These are phyloP conservation scores for Funneliformis geosporum DNA, from an alignment of 192 early-diverging fungal genomes.

Conservation along the genomic window DNA sequence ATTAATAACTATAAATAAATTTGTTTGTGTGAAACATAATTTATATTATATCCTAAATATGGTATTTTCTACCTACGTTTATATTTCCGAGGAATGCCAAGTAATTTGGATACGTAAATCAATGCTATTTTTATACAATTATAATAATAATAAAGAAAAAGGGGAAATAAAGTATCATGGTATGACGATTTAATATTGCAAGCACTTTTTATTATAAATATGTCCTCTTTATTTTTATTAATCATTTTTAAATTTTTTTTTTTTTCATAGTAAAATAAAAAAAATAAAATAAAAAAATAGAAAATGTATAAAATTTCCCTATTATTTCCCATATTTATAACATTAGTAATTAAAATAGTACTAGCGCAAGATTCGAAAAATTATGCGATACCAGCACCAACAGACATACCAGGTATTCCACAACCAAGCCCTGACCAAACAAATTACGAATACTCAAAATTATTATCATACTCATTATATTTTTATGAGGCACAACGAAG, in stretches of 20 bases:
- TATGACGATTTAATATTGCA: too few relatives aligned
- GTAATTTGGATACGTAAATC: too few relatives aligned
- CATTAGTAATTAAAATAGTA: background rate
- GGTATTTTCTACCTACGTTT: too few relatives aligned
- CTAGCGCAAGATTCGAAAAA: background rate
- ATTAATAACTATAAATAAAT: too few relatives aligned
- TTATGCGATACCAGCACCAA: background rate
- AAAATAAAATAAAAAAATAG: background rate
- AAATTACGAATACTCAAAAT: slow-evolving; percentile 9
- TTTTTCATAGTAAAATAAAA: too few relatives aligned
- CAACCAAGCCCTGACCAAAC: background rate
- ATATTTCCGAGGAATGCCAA: too few relatives aligned
- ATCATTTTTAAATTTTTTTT: background rate
- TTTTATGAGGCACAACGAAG: slow-evolving; percentile 62
- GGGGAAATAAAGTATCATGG: too few relatives aligned
- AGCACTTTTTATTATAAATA: background rate
- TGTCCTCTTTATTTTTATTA: too few relatives aligned
- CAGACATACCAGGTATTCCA: background rate
- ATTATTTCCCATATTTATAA: background rate
- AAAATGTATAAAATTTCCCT: background rate
- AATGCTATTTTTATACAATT: too few relatives aligned
- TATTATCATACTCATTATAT: slow-evolving; percentile 49
- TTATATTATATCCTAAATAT: too few relatives aligned
- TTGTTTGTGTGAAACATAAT: too few relatives aligned
- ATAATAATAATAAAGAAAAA: too few relatives aligned